These are phyloP conservation scores for Cutaneotrichosporon dermatis DNA, from an alignment of 1,284 basidiomycete genomes.

Conservation along the genomic window DNA sequence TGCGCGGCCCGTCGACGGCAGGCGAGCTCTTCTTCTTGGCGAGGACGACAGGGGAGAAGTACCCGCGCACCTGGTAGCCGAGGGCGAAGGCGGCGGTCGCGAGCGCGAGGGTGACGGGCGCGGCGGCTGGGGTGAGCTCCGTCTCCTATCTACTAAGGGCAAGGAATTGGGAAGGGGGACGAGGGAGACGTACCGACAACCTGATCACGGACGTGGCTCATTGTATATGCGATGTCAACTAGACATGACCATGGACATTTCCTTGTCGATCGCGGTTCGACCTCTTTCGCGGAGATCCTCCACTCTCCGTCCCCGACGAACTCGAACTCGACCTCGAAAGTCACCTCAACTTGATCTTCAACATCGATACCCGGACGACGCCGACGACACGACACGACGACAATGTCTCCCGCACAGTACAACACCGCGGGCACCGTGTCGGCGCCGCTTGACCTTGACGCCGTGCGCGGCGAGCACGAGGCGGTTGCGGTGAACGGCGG, in stretches of 20 bases:
- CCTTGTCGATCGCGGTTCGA: too few species aligned
- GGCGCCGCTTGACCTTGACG: conserved; percentile 38
- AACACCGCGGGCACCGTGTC: conserved; percentile 44
- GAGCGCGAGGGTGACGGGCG: conserved; percentile 8
- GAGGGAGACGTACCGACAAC: conserved; percentile 8
- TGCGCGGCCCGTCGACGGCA: too few species aligned
- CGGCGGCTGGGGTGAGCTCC: conserved; percentile 4
- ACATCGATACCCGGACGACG: background rate
- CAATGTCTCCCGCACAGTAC: conserved; percentile 18
- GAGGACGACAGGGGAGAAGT: conserved; percentile 14
- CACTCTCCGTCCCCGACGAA: background rate
- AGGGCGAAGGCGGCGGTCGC: conserved; percentile 15
- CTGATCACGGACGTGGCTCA: conserved; percentile 15
- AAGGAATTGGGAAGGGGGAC: too few species aligned
- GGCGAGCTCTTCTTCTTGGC: background rate
- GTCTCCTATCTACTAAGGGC: background rate
- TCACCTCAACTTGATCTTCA: background rate
- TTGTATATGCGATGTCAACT: background rate
- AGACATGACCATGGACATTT: too few species aligned
- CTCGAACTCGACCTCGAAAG: background rate
- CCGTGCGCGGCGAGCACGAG: conserved; percentile 35
- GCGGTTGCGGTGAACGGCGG: conserved; percentile 29
- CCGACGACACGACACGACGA: background rate
- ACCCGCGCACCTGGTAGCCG: conserved; percentile 17
- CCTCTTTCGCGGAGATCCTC: background rate